Conservation (phyloP, 1,284 basidiomycete species). For the Anthracocystis setariae region DNA sequence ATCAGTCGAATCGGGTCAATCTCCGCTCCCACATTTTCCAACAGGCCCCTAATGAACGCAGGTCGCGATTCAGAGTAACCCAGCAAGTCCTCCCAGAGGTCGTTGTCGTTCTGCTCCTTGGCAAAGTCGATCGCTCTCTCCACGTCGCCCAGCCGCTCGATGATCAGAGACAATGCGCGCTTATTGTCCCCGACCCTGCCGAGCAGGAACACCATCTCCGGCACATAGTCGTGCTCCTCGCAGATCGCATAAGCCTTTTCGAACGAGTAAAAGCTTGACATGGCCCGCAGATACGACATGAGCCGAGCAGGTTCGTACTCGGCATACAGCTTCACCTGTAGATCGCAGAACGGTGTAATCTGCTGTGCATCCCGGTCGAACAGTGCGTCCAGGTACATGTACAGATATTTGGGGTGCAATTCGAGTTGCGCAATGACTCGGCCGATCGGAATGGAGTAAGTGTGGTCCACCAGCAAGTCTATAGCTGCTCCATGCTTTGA, state of each 20-base stretch:
- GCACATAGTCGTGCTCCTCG: conserved; percentile 83
- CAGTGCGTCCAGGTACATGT: conserved; percentile 90
- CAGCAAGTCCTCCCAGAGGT: conserved; percentile 96
- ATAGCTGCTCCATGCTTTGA: conserved; percentile 76
- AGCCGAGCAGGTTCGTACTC: conserved; percentile 82
- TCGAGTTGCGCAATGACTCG: conserved; percentile 89
- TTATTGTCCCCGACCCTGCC: conserved; percentile 98
- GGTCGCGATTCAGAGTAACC: conserved; percentile 93
- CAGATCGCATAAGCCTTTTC: conserved; percentile 93
- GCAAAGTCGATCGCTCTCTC: conserved; percentile 96
- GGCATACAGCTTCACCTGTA: conserved; percentile 88
- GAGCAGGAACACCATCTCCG: conserved; percentile 96
- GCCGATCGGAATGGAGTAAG: conserved; percentile 92
- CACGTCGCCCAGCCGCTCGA: conserved; percentile 92
- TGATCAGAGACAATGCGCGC: conserved; percentile 90
- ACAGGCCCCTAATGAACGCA: conserved; percentile 89
- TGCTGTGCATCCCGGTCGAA: conserved; percentile 86
- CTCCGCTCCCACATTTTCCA: conserved; percentile 93
- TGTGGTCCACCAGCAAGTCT: conserved; percentile 88
- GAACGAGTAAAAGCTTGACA: conserved; percentile 87
- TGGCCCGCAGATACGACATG: conserved; percentile 87
- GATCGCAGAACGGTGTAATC: conserved; percentile 82
- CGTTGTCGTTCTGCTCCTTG: conserved; percentile 94
- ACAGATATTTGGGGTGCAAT: conserved; percentile 81
- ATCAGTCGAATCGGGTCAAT: conserved; percentile 95